phyloP scores from a whole-genome alignment of 2,329 filamentous ascomycete species.

The Fusarium hainanense region DNA sequence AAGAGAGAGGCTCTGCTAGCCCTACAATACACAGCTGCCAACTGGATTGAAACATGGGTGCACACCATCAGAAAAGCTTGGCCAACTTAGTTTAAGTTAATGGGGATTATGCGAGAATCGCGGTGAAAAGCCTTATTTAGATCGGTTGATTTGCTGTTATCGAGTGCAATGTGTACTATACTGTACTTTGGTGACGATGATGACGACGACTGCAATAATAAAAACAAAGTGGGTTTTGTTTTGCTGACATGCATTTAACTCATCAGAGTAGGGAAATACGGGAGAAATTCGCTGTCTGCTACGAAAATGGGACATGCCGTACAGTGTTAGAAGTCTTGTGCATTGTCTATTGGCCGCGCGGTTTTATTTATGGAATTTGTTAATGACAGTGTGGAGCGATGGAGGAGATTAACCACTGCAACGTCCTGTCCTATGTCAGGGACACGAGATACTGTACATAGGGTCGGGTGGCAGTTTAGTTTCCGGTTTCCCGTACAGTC shows the following conservation, averaged over 20 bases:
- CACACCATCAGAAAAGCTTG: constrained; percentile 13
- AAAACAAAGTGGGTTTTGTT: constrained; percentile 9
- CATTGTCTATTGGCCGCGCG: constrained; percentile 8
- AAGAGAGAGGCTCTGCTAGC: constrained; percentile 31
- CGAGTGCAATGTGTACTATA: neutral
- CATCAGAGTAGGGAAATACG: neutral
- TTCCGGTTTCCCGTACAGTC: neutral
- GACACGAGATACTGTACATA: constrained; percentile 4
- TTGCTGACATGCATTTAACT: constrained; percentile 18
- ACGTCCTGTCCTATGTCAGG: constrained; percentile 25
- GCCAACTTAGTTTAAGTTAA: neutral
- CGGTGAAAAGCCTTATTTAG: neutral
- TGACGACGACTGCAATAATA: constrained; percentile 26
- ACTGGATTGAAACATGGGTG: constrained; percentile 9
- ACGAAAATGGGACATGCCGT: neutral
- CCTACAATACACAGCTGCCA: neutral
- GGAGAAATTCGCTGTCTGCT: neutral
- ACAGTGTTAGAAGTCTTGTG: constrained; percentile 1
- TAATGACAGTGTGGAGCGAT: constrained; percentile 19
- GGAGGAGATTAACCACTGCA: constrained; percentile 34
- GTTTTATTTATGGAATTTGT: constrained; percentile 39
- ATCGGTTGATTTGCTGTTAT: constrained; percentile 3
- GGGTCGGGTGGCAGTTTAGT: neutral
- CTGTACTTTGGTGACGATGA: constrained; percentile 20
- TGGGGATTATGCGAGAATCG: neutral